Percentiles rank a stretch among this genome's conserved stretches.
Evolutionary conservation across 2,329 filamentous ascomycete species (phyloP).

Genomic region (Coniochaeta sp.): DNA sequence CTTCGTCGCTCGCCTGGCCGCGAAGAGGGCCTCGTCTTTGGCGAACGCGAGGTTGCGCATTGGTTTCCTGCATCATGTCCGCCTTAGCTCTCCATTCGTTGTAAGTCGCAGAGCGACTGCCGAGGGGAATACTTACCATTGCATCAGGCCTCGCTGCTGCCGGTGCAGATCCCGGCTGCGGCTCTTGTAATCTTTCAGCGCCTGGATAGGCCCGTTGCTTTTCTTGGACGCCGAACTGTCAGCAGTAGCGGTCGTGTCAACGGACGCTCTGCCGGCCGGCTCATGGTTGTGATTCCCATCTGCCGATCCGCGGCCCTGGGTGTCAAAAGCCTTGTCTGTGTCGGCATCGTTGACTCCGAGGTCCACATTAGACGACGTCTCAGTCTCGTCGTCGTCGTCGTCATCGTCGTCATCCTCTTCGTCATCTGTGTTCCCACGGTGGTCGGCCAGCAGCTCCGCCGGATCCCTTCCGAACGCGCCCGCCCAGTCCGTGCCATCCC

Average conservation of each 20-base stretch:
- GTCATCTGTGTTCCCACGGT: constrained; percentile 25
- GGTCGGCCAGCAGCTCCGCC: constrained; percentile 33
- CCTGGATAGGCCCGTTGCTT: constrained; percentile 45
- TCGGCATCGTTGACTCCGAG: constrained; percentile 54
- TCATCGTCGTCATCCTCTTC: constrained; percentile 33
- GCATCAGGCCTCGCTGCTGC: constrained; percentile 86
- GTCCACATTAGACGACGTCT: constrained; percentile 31
- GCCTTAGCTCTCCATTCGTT: background rate
- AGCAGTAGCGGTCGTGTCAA: background rate
- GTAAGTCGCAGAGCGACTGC: background rate
- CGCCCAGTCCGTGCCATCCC: constrained; percentile 78
- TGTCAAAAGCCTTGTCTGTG: constrained; percentile 12
- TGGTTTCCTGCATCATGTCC: constrained; percentile 44
- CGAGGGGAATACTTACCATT: constrained; percentile 51
- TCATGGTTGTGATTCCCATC: background rate
- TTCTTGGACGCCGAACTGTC: constrained; percentile 8
- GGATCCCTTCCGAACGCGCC: constrained; percentile 80
- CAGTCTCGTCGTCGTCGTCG: constrained; percentile 25
- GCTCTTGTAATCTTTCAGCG: constrained; percentile 56
- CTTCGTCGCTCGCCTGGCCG: constrained; percentile 66
- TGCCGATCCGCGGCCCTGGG: background rate
- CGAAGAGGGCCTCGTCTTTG: constrained; percentile 79
- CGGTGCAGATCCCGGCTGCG: constrained; percentile 71
- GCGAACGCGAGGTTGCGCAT: constrained; percentile 80
- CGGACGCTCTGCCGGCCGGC: background rate